Evolutionary conservation across 2,329 filamentous ascomycete species (phyloP).

Genomic region (Tolypocladium tundrense): DNA sequence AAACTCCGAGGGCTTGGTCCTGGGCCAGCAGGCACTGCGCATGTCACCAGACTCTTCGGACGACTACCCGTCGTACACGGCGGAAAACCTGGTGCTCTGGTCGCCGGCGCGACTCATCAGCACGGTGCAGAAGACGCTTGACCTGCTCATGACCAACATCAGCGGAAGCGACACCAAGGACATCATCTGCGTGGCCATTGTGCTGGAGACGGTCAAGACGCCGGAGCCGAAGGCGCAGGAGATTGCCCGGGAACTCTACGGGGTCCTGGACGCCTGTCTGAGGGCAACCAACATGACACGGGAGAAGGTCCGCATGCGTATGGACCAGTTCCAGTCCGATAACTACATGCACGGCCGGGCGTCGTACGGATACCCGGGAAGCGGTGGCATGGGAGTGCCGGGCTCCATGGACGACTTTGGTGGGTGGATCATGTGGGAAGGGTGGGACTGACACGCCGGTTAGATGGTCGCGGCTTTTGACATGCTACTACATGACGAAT

Average conservation of each 20-base stretch:
- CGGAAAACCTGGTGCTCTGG: conserved; percentile 29
- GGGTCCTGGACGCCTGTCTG: conserved; percentile 33
- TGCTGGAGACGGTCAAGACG: conserved; percentile 33
- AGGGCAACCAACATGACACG: conserved; percentile 31
- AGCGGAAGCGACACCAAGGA: conserved; percentile 41
- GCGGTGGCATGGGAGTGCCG: conserved; percentile 12
- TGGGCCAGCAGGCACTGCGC: conserved; percentile 19
- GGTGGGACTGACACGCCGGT: conserved; percentile 21
- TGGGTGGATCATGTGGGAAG: conserved; percentile 29
- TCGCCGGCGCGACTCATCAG: conserved; percentile 28
- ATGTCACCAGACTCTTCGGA: conserved; percentile 24
- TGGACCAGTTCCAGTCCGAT: conserved; percentile 10
- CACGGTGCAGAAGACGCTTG: conserved; percentile 37
- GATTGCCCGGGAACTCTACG: conserved; percentile 28
- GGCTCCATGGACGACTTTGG: conserved; percentile 16
- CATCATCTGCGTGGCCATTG: conserved; percentile 36
- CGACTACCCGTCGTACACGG: conserved; percentile 21
- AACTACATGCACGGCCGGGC: conserved; percentile 15
- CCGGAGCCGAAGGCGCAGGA: conserved; percentile 30
- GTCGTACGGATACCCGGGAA: conserved; percentile 20
- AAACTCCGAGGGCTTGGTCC: conserved; percentile 16
- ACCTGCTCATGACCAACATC: conserved; percentile 33
- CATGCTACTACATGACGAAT: background rate
- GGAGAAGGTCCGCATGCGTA: conserved; percentile 18
- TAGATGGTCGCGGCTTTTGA: background rate